phyloP scores from a whole-genome alignment of 148 eudicot species.

The Rhododendron simsii region DNA sequence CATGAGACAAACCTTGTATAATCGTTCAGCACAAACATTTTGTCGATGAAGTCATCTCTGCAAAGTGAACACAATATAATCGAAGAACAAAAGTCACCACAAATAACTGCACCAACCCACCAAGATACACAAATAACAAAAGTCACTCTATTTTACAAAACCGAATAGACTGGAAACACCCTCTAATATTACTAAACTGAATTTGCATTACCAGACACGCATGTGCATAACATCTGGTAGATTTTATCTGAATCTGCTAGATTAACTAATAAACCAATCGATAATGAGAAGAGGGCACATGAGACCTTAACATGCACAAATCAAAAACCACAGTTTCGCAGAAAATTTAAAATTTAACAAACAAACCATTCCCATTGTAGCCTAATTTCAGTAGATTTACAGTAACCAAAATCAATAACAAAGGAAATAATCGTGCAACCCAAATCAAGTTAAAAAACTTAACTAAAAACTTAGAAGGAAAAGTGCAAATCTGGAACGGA shows the following conservation, averaged over 20 bases:
- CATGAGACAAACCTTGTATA: conserved; percentile 48
- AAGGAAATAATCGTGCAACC: too few relatives aligned
- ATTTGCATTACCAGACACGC: not conserved
- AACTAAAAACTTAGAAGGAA: too few relatives aligned
- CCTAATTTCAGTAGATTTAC: too few relatives aligned
- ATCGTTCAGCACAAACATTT: conserved; percentile 58
- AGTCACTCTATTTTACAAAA: too few relatives aligned
- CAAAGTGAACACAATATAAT: not conserved
- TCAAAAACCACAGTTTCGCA: too few relatives aligned
- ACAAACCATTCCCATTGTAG: too few relatives aligned
- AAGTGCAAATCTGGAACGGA: too few relatives aligned
- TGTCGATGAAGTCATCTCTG: conserved; percentile 69
- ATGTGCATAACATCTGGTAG: not conserved
- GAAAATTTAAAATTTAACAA: too few relatives aligned
- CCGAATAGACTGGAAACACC: not conserved
- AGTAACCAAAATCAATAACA: too few relatives aligned
- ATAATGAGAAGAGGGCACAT: not conserved
- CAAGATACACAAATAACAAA: too few relatives aligned
- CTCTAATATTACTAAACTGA: not conserved
- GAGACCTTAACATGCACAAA: conserved; percentile 25
- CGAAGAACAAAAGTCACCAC: not conserved
- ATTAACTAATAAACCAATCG: not conserved
- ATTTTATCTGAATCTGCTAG: not conserved
- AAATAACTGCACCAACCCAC: too few relatives aligned
- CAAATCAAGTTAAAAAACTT: too few relatives aligned